Conservation (phyloP, 345 rosid genomes). For the Lumnitzera littorea region DNA sequence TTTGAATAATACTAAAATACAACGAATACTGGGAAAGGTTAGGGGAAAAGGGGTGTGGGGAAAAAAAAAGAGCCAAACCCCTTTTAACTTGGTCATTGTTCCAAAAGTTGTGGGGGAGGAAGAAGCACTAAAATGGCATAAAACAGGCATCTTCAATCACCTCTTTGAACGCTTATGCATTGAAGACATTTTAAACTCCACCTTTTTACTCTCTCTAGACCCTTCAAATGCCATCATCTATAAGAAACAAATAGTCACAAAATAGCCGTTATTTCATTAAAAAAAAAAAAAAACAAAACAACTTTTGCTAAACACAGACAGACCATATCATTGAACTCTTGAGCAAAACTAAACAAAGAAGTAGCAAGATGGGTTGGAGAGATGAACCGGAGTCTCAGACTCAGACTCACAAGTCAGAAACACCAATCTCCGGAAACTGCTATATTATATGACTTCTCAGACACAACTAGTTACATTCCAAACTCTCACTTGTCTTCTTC, state of each 20-base stretch:
- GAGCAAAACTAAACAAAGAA: not conserved
- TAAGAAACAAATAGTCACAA: slow-evolving; percentile 15
- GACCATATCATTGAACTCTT: slow-evolving; percentile 14
- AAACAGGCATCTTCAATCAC: slow-evolving; percentile 25
- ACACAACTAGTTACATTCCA: not conserved
- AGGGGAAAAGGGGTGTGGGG: too few relatives aligned
- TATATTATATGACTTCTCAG: not conserved
- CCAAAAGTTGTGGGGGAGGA: slow-evolving; percentile 3
- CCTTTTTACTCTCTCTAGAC: slow-evolving; percentile 27
- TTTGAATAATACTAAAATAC: too few relatives aligned
- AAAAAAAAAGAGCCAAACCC: not conserved
- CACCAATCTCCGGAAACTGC: not conserved
- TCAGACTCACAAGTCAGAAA: not conserved
- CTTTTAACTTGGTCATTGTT: slow-evolving; percentile 15
- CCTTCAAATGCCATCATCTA: slow-evolving; percentile 37
- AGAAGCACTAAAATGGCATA: slow-evolving; percentile 15
- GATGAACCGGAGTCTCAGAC: slow-evolving; percentile 2
- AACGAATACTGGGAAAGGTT: too few relatives aligned
- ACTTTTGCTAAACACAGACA: not conserved
- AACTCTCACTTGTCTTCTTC: too few relatives aligned
- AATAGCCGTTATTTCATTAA: slow-evolving; percentile 6
- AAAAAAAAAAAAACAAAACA: not conserved
- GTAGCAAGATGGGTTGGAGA: not conserved
- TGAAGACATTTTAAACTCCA: slow-evolving; percentile 42
- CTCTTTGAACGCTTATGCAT: slow-evolving; percentile 82